A percentile compares a stretch with the other conserved stretches of the same genome.
Evolutionary conservation across 2,329 filamentous ascomycete species (phyloP).

Genomic region (Eurotiales sp.): DNA sequence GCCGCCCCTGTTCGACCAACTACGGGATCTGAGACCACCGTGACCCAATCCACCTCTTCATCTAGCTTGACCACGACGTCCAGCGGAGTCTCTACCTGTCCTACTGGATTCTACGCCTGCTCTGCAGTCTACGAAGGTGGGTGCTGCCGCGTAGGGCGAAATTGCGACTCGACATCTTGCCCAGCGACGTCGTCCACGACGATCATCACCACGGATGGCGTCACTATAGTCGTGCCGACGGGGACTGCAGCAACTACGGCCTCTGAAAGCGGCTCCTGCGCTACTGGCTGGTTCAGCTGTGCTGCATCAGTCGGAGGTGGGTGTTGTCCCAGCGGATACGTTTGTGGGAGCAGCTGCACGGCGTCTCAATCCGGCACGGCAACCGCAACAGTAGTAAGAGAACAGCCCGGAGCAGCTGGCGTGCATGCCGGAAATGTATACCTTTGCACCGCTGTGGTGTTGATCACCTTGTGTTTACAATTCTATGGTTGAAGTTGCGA

Average conservation of each 20-base stretch:
- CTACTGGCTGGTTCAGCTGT: slow-evolving; percentile 74
- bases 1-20: slow-evolving; percentile 38
- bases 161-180: slow-evolving; percentile 79
- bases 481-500: background rate
- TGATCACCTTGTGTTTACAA: slow-evolving; percentile 2
- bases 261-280: slow-evolving; percentile 53
- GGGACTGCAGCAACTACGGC: slow-evolving; percentile 34
- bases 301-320: slow-evolving; percentile 64
- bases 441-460: slow-evolving; percentile 4
- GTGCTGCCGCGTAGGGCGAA: slow-evolving; percentile 82
- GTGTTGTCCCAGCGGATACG: slow-evolving; percentile 77
- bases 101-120: slow-evolving; percentile 89
- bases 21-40: slow-evolving; percentile 32
- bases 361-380: slow-evolving; percentile 36
- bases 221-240: slow-evolving; percentile 65
- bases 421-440: slow-evolving; percentile 13
- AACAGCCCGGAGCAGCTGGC: slow-evolving; percentile 21
- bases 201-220: slow-evolving; percentile 60
- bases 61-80: slow-evolving; percentile 7
- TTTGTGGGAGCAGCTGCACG: slow-evolving; percentile 53
- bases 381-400: slow-evolving; percentile 50
- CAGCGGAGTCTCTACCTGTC: slow-evolving; percentile 55
- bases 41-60: slow-evolving; percentile 19
- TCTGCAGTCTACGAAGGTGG: slow-evolving; percentile 74
- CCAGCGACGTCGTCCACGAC: slow-evolving; percentile 63